Base-by-base conservation (phyloP, 108 stramenopile genomes). In the Nitzschia inconspicua region DNA sequence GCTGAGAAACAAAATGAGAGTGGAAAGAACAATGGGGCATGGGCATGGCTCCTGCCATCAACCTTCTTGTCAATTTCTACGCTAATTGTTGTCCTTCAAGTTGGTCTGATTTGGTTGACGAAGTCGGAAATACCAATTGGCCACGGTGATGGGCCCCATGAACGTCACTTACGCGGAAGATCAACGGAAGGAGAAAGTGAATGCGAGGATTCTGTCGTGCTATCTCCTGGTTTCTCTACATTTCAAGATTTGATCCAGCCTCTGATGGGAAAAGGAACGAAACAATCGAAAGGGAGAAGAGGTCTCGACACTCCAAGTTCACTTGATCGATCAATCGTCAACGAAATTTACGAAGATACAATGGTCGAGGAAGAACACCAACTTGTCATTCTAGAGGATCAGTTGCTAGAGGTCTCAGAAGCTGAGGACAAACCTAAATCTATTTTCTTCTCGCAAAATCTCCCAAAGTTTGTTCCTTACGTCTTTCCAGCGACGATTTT, bases 401-500 rank as follows among this genome's bases (percentile, higher is more conserved):
- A 49, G 9, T 39, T 44, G 22, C 18, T 66, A 18, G 47, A 16
- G 27, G 60, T 50, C 22, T 44, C 18, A 31, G 27, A 22, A 4
- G 22, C 22, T 7, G 27, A 68, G 11, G 43, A 46, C 18, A 34
- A 14, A 7, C n/a, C 18, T 13, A 39, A 49, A 11, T 43, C 60
- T n/a, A 48, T 78, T 9, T 50, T 78, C 19, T 13, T 36, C 3
- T 32, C 68, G 8, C 9, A 27, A 3, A 28, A 44, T 11, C 32
- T 73, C 31, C 68, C 72, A 9, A 43, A 44, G 20, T 26, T 32
- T 9, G 40, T 66, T 27, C 62, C 66, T 24, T 60, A 63, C 35
- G 35, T 42, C 31, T n/a, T 83, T 50, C 73, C 82, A 20, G 60
- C 75, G 4, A 16, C 59, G 14, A 68, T 84, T 44, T 62, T 86